Evolutionary conservation across 805 yeast species (phyloP), one percentile per base, ranked within the genome.

Genomic region (Candida qinlingensis): DNA sequence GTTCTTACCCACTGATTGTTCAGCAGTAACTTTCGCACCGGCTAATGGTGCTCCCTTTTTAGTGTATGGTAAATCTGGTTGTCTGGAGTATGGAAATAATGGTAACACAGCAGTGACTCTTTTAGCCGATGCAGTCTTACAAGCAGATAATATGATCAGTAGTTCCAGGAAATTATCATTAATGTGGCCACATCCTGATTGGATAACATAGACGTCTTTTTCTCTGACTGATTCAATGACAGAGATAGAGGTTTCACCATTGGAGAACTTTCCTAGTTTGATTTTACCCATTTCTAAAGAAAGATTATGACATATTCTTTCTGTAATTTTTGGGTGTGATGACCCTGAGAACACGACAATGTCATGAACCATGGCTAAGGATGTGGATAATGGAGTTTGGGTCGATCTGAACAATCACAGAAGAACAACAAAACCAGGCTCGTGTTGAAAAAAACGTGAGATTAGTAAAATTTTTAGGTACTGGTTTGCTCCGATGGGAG

Each of bases 161-260:
- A 94, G 73, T 70, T 94, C 99, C 95, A 94, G 87, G 52, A 94
- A 87, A 63, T 88, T 92, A 62, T 94, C 99, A 63, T 94, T 94
- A 49, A 81, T 68, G 44, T 85, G 77, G 9, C 91, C 85, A 29
- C 95, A 85, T 2, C 96, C 96, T 12, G 90, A 81, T 64, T 91
- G 96, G 53, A 92, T 85, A 56, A 89, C 90, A 87, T 85, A 94
- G 6, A 94, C 98, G 64, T 94, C 97, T 67, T 94, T 94, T 56
- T 91, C 98, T 62, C 99, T 77, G 27, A 94, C 98, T 10, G 96
- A 86, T 60, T 90, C 96, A 47, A 77, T 76, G 48, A 94, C 80
- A 48, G 84, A 85, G 50, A 94, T 88, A 30, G 92, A 83, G 4
- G 96, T 91, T 63, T 94, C 99, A 46, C 99, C 99, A 63, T 94